Evolutionary conservation across 257 asterid genomes (phyloP).

Genomic region (Leptodermis oblonga): DNA sequence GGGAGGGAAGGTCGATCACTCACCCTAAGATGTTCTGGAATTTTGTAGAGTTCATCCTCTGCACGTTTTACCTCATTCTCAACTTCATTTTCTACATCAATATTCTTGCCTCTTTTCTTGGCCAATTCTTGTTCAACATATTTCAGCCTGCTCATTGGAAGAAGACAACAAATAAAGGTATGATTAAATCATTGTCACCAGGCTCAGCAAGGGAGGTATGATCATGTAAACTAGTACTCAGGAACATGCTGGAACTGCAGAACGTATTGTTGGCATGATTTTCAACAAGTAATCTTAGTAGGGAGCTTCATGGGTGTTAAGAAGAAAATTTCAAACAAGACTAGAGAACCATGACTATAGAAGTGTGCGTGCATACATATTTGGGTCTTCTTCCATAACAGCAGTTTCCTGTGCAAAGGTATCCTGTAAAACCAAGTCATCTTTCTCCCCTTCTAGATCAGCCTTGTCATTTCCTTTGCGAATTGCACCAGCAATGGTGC

Average conservation of each 20-base stretch:
- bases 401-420: conserved; percentile 99
- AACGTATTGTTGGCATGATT: neutral
- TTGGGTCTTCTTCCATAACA: conserved; percentile 95
- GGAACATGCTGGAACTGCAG: neutral
- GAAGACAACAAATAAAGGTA: conserved; percentile 3
- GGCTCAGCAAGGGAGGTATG: neutral
- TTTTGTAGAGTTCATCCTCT: conserved; percentile 79
- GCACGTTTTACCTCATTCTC: conserved; percentile 72
- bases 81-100: conserved; percentile 51
- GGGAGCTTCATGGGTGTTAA: neutral
- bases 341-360: neutral
- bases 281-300: neutral
- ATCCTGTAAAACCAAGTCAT: conserved; percentile 93
- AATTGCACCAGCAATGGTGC: conserved; percentile 29
- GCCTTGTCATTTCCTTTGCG: conserved; percentile 47
- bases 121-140: conserved; percentile 93
- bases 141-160: conserved; percentile 53
- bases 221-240: neutral
- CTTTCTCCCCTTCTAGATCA: conserved; percentile 82
- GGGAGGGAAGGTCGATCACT: conserved; percentile 29
- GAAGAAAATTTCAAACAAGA: conserved; percentile 1
- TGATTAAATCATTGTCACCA: neutral
- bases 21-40: conserved; percentile 92
- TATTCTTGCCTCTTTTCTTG: conserved; percentile 70
- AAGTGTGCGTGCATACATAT: conserved; percentile 46